These are phyloP conservation scores for Dictyostelium purpureum DNA, from an alignment of 78 protist genomes.

Conservation along the genomic window DNA sequence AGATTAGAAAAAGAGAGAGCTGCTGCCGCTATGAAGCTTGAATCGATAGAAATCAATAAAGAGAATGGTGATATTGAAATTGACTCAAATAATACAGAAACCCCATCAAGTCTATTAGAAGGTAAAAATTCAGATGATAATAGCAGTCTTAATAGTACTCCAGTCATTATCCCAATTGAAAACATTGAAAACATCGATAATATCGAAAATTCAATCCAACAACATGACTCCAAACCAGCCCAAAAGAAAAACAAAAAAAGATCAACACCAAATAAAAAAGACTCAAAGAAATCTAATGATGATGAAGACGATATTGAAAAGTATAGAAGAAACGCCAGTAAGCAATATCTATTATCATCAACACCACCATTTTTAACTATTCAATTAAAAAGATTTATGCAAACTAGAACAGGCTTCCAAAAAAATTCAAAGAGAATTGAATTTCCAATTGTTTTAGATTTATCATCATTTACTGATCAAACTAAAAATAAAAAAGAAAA, in stretches of 20 bases:
- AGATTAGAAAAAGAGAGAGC: background rate
- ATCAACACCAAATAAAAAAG: background rate
- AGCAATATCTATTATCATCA: constrained; percentile 54
- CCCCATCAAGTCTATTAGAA: background rate
- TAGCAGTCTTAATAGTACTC: background rate
- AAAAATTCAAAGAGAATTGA: constrained; percentile 43
- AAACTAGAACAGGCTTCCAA: constrained; percentile 51
- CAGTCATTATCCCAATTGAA: background rate
- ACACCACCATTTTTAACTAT: constrained; percentile 70
- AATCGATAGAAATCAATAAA: background rate
- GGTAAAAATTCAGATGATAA: background rate
- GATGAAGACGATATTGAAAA: constrained; percentile 30
- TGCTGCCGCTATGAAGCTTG: background rate
- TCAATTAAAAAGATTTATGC: constrained; percentile 75
- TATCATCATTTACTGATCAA: constrained; percentile 62
- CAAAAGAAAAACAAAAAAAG: constrained; percentile 17
- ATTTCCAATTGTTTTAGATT: constrained; percentile 31
- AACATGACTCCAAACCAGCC: background rate
- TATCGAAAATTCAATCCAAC: background rate
- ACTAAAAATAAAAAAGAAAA: background rate
- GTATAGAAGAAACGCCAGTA: constrained; percentile 69
- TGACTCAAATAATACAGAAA: background rate
- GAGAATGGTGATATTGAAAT: background rate
- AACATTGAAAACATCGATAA: too few relatives aligned
- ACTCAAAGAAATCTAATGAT: background rate